These are phyloP conservation scores for Rhodotorula paludigena DNA, from an alignment of 768 basidiomycete species.

Conservation along the genomic window DNA sequence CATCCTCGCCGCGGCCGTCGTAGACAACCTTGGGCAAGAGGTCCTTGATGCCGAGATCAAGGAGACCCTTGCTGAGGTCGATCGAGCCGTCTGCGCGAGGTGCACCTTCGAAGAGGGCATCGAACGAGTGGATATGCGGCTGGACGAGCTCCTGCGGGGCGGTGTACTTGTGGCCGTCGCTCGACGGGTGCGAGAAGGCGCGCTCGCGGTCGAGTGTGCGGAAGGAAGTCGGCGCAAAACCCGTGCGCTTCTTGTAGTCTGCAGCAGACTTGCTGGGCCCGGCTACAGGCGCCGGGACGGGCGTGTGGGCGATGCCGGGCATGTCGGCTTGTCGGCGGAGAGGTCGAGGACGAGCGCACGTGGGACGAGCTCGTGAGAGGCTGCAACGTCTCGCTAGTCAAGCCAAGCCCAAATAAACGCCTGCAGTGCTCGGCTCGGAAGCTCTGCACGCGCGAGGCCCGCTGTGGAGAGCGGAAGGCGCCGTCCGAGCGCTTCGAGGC, in stretches of 20 bases:
- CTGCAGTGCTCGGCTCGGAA: too few species aligned
- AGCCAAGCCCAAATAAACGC: too few species aligned
- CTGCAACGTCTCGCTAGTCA: too few species aligned
- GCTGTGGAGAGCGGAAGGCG: too few species aligned
- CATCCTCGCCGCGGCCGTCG: conserved; percentile 62
- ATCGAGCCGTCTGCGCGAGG: conserved; percentile 58
- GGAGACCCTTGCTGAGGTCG: conserved; percentile 65
- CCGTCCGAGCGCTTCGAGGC: too few species aligned
- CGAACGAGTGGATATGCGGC: conserved; percentile 94
- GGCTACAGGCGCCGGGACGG: conserved; percentile 14
- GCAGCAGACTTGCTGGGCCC: conserved; percentile 35
- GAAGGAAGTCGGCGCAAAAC: conserved; percentile 36
- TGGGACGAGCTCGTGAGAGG: background rate
- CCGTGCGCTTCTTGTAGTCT: conserved; percentile 18
- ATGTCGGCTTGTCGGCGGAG: conserved; percentile 1
- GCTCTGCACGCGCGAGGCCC: too few species aligned
- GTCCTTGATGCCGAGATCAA: conserved; percentile 72
- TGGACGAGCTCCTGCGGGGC: conserved; percentile 87
- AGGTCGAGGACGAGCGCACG: background rate
- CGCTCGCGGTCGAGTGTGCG: conserved; percentile 42
- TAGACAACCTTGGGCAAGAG: conserved; percentile 90
- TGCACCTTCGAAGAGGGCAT: conserved; percentile 81
- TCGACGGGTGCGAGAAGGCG: conserved; percentile 67
- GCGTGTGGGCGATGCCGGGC: conserved; percentile 9
- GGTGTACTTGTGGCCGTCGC: conserved; percentile 62